Conservation (phyloP, 768 basidiomycete genomes). For the Suillus subalutaceus region DNA sequence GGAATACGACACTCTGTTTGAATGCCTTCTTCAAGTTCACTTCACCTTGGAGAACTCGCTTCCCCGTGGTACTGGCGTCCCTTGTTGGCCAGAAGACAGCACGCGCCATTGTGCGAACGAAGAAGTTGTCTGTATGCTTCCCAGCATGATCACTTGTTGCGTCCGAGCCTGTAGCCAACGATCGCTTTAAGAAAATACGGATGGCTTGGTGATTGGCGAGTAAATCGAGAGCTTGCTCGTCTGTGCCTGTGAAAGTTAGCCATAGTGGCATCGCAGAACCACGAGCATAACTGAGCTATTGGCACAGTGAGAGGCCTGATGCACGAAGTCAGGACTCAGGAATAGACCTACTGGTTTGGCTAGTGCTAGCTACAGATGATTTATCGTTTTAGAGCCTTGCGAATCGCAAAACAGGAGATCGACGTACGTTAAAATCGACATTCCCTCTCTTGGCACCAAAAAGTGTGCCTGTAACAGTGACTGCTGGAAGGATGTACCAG, state of each 20-base stretch:
- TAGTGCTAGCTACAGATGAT: conserved; percentile 44
- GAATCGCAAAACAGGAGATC: not conserved
- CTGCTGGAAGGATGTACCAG: conserved; percentile 38
- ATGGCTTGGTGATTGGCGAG: conserved; percentile 45
- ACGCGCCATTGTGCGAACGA: conserved; percentile 42
- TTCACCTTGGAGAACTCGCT: conserved; percentile 51
- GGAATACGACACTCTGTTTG: conserved; percentile 48
- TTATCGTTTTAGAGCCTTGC: conserved; percentile 2
- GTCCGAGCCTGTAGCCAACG: conserved; percentile 50
- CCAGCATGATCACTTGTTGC: conserved; percentile 43
- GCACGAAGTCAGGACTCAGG: not conserved
- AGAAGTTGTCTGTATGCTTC: conserved; percentile 49
- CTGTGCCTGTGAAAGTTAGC: conserved; percentile 46
- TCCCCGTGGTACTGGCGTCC: conserved; percentile 31
- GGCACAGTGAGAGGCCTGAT: not conserved
- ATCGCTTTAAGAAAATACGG: conserved; percentile 46
- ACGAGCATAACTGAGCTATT: conserved; percentile 51
- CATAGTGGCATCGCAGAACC: conserved; percentile 54
- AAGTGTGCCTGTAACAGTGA: conserved; percentile 37
- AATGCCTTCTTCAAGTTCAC: conserved; percentile 47
- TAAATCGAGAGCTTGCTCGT: conserved; percentile 53
- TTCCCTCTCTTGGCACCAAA: conserved; percentile 35
- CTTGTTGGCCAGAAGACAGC: conserved; percentile 50
- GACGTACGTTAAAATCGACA: conserved; percentile 37
- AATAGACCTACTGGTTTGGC: conserved; percentile 46